Base-by-base conservation (phyloP, 148 eudicot species). In the Rheum nobile region DNA sequence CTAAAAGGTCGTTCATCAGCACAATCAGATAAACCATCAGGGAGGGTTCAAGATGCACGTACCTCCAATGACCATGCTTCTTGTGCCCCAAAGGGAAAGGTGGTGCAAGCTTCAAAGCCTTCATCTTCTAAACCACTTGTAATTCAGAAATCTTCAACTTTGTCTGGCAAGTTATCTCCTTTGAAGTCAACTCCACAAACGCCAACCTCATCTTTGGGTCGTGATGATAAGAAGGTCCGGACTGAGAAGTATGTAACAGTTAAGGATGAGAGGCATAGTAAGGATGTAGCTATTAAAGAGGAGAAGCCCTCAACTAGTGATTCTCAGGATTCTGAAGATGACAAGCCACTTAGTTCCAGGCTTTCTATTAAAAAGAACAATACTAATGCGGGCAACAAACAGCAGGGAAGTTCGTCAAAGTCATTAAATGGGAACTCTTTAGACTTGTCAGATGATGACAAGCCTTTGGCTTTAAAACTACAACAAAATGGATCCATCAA, bases 291-390 rank as follows among this genome's bases (percentile, higher is more conserved):
- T 75, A 74, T 74, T 44, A 81, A 76, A 70, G 80, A 67, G 75
- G 84, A 76, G 72, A 86, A 82, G 77, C 79, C 76, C 47, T 77
- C 75, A 4, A 54, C 72, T 44, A 71, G 77, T 78, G 91, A 84
- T 68, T 82, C 86, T 9, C 96, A 86, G 32, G 67, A 59, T 82
- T 94, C 98, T 52, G 97, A 91, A 72, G 99, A 91, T 87, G 88
- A 89, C 37, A 88, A 82, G 83, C 98, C 97, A 55, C 84, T 94
- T 61, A 82, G 84, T 72, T 48, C 80, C 71, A 91, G 93, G 82
- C 75, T 89, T 65, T 22, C 83, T 12, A 38, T 71, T 67, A 81
- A 75, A 46, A 91, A 87, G 80, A 55, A 65, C 48, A 83, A 46
- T 76, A 76, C 84, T 69, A 79, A 72, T 24, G 47, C 72, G 57